Percentiles rank a stretch among this genome's conserved stretches.
phyloP scores from a whole-genome alignment of 805 yeast species.

The Candida yuanshanica region DNA sequence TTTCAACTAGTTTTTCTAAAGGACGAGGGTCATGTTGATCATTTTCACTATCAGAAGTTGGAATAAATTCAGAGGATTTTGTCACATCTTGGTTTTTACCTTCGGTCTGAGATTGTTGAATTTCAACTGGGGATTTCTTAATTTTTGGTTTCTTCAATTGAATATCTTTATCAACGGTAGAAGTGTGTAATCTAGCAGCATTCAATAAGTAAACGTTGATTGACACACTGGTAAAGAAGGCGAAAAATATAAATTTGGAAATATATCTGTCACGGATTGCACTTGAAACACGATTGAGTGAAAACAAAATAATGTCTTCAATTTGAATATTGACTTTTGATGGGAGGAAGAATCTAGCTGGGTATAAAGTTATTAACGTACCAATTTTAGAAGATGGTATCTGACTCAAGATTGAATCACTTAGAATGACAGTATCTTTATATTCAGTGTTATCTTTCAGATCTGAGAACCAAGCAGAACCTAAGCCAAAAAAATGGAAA shows the following conservation, averaged over 20 bases:
- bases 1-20: constrained; percentile 55
- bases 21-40: constrained; percentile 38
- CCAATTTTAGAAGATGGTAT: constrained; percentile 38
- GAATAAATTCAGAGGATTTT: constrained; percentile 21
- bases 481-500: constrained; percentile 62
- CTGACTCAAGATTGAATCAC: constrained; percentile 20
- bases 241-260: constrained; percentile 69
- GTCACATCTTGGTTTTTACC: constrained; percentile 13
- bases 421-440: constrained; percentile 17
- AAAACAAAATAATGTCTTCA: constrained; percentile 53
- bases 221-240: constrained; percentile 68
- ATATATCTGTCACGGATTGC: constrained; percentile 78
- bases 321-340: constrained; percentile 47
- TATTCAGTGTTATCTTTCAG: constrained; percentile 27
- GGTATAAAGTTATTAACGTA: constrained; percentile 51
- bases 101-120: constrained; percentile 18
- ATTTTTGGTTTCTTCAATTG: constrained; percentile 24
- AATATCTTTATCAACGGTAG: constrained; percentile 24
- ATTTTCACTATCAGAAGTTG: constrained; percentile 30
- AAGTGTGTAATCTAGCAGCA: constrained; percentile 67
- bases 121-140: constrained; percentile 32
- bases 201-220: constrained; percentile 82
- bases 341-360: constrained; percentile 54
- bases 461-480: constrained; percentile 64
- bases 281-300: constrained; percentile 50